Evolutionary conservation across 164 flowering plant genomes (phyloP).

Genomic region (Litsea cubeba): DNA sequence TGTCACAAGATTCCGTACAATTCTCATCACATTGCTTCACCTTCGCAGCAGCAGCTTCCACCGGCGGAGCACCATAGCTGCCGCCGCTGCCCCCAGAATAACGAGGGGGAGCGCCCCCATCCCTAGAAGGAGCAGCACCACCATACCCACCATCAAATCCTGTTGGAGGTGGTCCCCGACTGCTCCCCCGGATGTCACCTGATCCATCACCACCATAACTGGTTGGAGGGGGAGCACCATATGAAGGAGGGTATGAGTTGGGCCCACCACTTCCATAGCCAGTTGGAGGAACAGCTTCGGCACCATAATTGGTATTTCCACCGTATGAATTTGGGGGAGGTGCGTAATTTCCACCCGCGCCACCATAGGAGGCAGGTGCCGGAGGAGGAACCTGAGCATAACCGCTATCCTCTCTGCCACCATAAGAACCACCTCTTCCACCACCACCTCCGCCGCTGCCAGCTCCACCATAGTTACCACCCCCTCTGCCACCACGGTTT

Average conservation of each 20-base stretch:
- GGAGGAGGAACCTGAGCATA: slow-evolving; percentile 55
- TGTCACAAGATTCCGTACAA: slow-evolving; percentile 85
- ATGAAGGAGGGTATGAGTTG: slow-evolving; percentile 70
- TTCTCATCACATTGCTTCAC: slow-evolving; percentile 93
- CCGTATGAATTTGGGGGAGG: slow-evolving; percentile 51
- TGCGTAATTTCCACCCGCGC: slow-evolving; percentile 43
- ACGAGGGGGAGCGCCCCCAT: slow-evolving; percentile 11
- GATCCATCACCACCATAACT: slow-evolving; percentile 43
- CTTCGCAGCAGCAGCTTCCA: slow-evolving; percentile 39
- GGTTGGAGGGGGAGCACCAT: slow-evolving; percentile 37
- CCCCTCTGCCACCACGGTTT: slow-evolving; percentile 16
- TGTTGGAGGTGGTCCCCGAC: slow-evolving; percentile 37
- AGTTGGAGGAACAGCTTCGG: slow-evolving; percentile 74
- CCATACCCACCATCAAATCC: slow-evolving; percentile 54
- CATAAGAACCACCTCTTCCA: slow-evolving; percentile 44
- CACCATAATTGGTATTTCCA: slow-evolving; percentile 48
- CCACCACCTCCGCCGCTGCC: slow-evolving; percentile 40
- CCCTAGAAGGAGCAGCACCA: slow-evolving; percentile 4
- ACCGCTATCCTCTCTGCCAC: slow-evolving; percentile 55
- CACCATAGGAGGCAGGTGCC: slow-evolving; percentile 46
- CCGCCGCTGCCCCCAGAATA: slow-evolving; percentile 44
- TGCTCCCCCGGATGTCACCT: slow-evolving; percentile 36
- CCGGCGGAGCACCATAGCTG: slow-evolving; percentile 40
- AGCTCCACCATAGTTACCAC: slow-evolving; percentile 12
- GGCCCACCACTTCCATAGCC: slow-evolving; percentile 68